Conservation (phyloP, 129 eudicot species). For the Ambrosia trifida region DNA sequence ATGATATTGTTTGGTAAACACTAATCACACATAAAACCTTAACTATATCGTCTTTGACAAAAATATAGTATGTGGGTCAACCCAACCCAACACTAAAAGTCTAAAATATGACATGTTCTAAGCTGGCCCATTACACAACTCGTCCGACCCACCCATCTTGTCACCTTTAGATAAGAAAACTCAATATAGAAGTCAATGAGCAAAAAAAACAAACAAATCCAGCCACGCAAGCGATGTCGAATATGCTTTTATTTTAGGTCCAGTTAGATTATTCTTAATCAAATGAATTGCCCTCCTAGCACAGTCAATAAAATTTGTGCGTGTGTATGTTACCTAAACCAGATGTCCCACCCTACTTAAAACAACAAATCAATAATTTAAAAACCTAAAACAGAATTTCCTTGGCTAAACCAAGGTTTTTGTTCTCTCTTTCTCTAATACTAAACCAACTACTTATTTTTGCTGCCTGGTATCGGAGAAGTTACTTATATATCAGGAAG, state of each 20-base stretch:
- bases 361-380: slow-evolving; percentile 3
- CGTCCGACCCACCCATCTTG: background rate
- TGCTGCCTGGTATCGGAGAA: background rate
- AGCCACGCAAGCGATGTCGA: background rate
- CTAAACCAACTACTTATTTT: slow-evolving; percentile 1
- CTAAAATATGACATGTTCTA: background rate
- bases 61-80: background rate
- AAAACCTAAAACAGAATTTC: background rate
- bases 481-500: background rate
- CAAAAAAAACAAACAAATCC: background rate
- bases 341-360: background rate
- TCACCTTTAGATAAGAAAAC: slow-evolving; percentile 2
- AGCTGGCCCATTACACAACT: background rate
- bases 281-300: background rate
- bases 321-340: background rate
- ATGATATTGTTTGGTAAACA: background rate
- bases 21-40: background rate
- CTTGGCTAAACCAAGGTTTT: background rate
- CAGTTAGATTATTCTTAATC: background rate
- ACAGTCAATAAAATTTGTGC: background rate
- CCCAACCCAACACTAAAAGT: background rate
- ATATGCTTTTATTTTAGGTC: background rate
- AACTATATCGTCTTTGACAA: background rate
- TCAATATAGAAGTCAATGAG: slow-evolving; percentile 4
- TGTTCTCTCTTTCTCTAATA: background rate